phyloP scores from a whole-genome alignment of 1,284 basidiomycete genomes.

The Heterobasidion occidentale region DNA sequence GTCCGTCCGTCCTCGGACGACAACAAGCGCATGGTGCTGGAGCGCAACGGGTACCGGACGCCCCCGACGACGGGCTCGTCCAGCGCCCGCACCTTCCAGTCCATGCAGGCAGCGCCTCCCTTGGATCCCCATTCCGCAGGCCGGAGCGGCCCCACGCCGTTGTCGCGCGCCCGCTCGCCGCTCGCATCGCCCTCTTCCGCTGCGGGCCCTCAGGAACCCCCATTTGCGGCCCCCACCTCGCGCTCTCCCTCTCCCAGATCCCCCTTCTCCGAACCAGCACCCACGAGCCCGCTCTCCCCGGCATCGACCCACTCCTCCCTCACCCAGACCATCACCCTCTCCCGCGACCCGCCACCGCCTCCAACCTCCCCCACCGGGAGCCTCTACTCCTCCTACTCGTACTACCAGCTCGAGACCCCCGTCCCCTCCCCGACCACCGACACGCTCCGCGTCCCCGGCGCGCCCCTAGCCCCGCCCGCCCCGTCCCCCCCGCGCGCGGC shows the following conservation, averaged over 20 bases:
- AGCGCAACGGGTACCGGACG: slow-evolving; percentile 37
- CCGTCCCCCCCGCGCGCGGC: slow-evolving; percentile 6
- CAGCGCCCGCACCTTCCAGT: neutral
- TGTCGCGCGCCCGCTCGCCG: neutral
- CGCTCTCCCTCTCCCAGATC: slow-evolving; percentile 8
- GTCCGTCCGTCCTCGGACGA: slow-evolving; percentile 41
- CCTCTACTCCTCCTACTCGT: slow-evolving; percentile 60
- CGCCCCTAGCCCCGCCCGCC: slow-evolving; percentile 13
- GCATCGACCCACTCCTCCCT: neutral
- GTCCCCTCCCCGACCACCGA: slow-evolving; percentile 25
- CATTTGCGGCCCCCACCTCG: slow-evolving; percentile 15
- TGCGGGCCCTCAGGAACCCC: neutral
- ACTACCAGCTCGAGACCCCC: slow-evolving; percentile 46
- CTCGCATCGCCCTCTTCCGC: slow-evolving; percentile 2
- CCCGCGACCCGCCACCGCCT: slow-evolving; percentile 6
- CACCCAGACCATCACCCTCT: slow-evolving; percentile 1
- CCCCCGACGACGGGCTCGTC: slow-evolving; percentile 4
- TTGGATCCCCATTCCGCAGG: neutral
- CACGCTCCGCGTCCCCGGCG: slow-evolving; percentile 15
- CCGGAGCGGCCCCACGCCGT: slow-evolving; percentile 6
- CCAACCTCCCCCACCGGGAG: slow-evolving; percentile 31
- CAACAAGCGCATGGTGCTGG: slow-evolving; percentile 50
- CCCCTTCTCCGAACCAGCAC: slow-evolving; percentile 10
- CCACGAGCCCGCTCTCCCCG: slow-evolving; percentile 4
- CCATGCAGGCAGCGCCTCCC: slow-evolving; percentile 3